Evolutionary conservation across 257 asterid species (phyloP).

Genomic region (Ilex asprella): DNA sequence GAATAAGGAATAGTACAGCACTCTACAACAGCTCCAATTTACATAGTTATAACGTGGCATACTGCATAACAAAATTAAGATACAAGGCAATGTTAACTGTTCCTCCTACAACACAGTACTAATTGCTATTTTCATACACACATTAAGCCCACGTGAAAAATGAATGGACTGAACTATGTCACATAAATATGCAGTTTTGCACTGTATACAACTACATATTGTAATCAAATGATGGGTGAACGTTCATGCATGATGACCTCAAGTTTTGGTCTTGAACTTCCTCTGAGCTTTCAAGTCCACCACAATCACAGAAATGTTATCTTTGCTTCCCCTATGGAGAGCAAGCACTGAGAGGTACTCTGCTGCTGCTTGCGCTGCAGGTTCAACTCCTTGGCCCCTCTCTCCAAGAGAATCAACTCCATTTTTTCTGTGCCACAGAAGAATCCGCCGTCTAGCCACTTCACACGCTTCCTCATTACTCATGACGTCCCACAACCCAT

Average conservation of each 20-base stretch:
- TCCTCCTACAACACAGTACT: conserved; percentile 38
- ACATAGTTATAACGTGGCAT: conserved; percentile 15
- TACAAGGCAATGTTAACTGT: conserved; percentile 11
- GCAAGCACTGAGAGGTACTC: conserved; percentile 63
- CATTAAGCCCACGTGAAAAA: conserved; percentile 61
- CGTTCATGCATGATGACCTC: conserved; percentile 8
- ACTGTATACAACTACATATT: conserved; percentile 21
- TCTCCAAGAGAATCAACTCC: conserved; percentile 32
- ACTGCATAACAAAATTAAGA: conserved; percentile 21
- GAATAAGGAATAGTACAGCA: not conserved
- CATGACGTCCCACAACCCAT: conserved; percentile 83
- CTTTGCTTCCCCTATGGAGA: conserved; percentile 70
- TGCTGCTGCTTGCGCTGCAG: conserved; percentile 85
- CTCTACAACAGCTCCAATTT: conserved; percentile 26
- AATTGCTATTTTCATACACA: conserved; percentile 40
- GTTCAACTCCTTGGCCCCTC: conserved; percentile 64
- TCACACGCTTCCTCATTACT: conserved; percentile 70
- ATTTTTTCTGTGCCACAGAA: conserved; percentile 75
- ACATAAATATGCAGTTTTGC: conserved; percentile 23
- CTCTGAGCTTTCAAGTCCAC: conserved; percentile 67
- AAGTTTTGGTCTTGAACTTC: conserved; percentile 64
- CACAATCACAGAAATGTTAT: conserved; percentile 65
- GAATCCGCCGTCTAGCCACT: conserved; percentile 50
- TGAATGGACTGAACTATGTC: conserved; percentile 46
- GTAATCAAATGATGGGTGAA: conserved; percentile 3